Base-by-base conservation (phyloP, 768 basidiomycete genomes). In the Kondoa subrosea region DNA sequence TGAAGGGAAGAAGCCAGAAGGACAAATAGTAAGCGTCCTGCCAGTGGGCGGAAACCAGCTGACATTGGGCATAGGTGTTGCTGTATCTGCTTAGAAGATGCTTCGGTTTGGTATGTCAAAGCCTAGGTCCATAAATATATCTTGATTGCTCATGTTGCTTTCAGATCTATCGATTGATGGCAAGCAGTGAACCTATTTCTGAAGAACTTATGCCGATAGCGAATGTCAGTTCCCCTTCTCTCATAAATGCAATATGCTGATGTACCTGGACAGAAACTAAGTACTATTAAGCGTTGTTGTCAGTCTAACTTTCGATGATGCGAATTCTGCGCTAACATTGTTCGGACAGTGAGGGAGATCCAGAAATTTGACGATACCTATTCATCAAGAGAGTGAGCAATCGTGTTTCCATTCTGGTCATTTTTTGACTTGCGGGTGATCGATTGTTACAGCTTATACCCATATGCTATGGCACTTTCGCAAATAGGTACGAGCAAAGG, bases 121-220 rank as follows among this genome's bases (percentile, higher is more conserved):
- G 26, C 4, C 26, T 4, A 14, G 58, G 31, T 4, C 8, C 26
- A 59, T 25, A 25, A 8, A 4, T 4, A 59, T 15, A 56, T 15
- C 15, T 56, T 56, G 56, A 56, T 25, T 15, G 25, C 25, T 25
- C 15, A 15, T 15, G 56, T 25, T 15, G 15, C 56, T 25, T 56
- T 25, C 25, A 59, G 16, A 92, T 95, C 72, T 97, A 96, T 77
- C 83, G 87, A 31, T 78, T 99, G 62, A 83, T 99, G 70, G 91
- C 91, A 29, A 91, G 91, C 25, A 90, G 88, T 70, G 93, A 96
- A 78, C 95, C 95, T 0, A 91, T 99, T 1, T 93, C 91, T 0
- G 95, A 99, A 77, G 95, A 97, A 77, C 80, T 99, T 17, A 97
- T 96, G 88, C 68, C 72, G 2, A 69, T 74, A 34, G 72, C 70